These are phyloP conservation scores for Akanthomyces muscarius DNA, from an alignment of 2,329 filamentous ascomycete species.

Conservation along the genomic window DNA sequence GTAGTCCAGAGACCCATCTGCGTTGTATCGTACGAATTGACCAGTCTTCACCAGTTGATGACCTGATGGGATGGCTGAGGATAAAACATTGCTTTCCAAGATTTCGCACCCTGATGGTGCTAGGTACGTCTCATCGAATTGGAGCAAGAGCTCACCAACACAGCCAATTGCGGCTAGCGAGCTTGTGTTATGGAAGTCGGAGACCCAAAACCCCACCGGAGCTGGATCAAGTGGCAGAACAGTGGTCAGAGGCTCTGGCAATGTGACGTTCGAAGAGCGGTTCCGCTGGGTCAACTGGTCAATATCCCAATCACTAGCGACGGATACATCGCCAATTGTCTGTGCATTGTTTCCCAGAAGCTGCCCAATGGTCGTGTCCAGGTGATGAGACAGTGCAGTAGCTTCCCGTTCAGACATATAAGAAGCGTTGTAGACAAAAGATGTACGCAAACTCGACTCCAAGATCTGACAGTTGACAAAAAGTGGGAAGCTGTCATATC, in stretches of 20 bases:
- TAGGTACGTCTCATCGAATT: constrained; percentile 6
- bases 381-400: neutral
- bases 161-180: constrained; percentile 18
- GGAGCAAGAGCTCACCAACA: constrained; percentile 22
- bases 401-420: neutral
- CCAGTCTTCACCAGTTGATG: neutral
- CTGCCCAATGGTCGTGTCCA: neutral
- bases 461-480: neutral
- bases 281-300: neutral
- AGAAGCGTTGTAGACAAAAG: neutral
- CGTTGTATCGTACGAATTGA: neutral
- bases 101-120: neutral
- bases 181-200: neutral
- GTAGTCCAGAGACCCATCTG: neutral
- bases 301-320: neutral
- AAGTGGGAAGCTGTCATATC: neutral
- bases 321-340: neutral
- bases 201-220: neutral
- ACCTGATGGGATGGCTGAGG: neutral
- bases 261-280: neutral
- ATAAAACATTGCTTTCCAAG: neutral
- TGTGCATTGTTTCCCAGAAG: neutral
- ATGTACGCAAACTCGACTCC: neutral
- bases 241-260: neutral
- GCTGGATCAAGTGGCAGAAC: neutral